phyloP scores from a whole-genome alignment of 2,329 filamentous ascomycete species.

The Cercospora brassicicola region DNA sequence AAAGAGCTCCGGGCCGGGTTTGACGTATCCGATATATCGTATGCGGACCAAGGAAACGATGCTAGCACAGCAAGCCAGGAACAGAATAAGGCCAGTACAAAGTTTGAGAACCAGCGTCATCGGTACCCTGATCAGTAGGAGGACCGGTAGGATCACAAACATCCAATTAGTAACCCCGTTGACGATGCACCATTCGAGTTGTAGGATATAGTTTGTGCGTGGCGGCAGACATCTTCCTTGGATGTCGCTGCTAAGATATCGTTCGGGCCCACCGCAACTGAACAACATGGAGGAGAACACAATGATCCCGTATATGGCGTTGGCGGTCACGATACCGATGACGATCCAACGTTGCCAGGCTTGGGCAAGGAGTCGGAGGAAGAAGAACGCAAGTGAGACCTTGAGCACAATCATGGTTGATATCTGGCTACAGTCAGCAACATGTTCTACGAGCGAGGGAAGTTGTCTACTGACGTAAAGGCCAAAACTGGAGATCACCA shows the following conservation, averaged over 20 bases:
- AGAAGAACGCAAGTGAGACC: constrained; percentile 49
- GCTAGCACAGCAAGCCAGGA: constrained; percentile 39
- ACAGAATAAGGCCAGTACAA: constrained; percentile 44
- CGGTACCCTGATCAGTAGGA: constrained; percentile 44
- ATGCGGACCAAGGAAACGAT: constrained; percentile 32
- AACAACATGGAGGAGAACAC: constrained; percentile 37
- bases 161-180: constrained; percentile 42
- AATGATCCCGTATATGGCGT: constrained; percentile 41
- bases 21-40: constrained; percentile 27
- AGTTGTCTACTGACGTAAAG: constrained; percentile 34
- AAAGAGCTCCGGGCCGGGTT: constrained; percentile 29
- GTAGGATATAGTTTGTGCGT: constrained; percentile 24
- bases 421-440: constrained; percentile 22
- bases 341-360: constrained; percentile 41
- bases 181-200: constrained; percentile 34
- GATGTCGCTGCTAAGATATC: constrained; percentile 26
- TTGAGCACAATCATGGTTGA: constrained; percentile 46
- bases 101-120: constrained; percentile 45
- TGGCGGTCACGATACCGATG: constrained; percentile 32
- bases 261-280: constrained; percentile 35
- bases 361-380: constrained; percentile 45
- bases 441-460: neutral
- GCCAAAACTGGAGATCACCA: constrained; percentile 38
- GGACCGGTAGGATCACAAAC: constrained; percentile 43
- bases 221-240: constrained; percentile 26